Evolutionary conservation across 2,329 filamentous ascomycete genomes (phyloP), one percentile per base, ranked within the genome.

Genomic region (Fusarium torulosum): DNA sequence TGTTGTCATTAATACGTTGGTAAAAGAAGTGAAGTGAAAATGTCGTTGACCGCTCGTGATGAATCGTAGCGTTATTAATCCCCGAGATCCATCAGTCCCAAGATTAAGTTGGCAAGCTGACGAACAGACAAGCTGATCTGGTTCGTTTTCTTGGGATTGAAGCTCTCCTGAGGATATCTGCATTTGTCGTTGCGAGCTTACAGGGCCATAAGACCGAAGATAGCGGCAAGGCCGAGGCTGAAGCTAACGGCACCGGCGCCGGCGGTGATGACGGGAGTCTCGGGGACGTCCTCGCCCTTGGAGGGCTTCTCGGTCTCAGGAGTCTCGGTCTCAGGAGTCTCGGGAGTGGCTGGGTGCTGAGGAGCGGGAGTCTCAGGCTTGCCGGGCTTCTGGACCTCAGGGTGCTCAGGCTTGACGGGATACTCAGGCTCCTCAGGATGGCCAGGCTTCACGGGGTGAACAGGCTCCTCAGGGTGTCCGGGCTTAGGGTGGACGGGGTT

Each of bases 211-310:
- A 73, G 63, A 44, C 72, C 73, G 41, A 75, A 59, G 40, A 72
- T 49, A 20, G 66, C 72, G 42, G 62, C 72, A 17, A 74, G 53
- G 17, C 72, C 70, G 23, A 74, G 47, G 58, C 72, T 87, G 59
- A 74, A 33, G 60, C 72, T 50, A 44, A 74, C 45, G 19, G 66
- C 64, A 43, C 62, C 71, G 33, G 72, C 70, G 38, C 72, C 75
- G 45, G 69, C 72, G 8, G 68, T 72, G 33, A 74, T 70, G 47
- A 75, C 67, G 51, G 75, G 27, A 29, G 27, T 29, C 27, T 29
- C 68, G 19, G 63, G 52, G 21, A 57, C 64, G 21, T 64, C 43
- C 15, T 53, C 49, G 7, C 43, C 64, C 37, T 59, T 53, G 23
- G 49, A 20, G 7, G 62, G 62, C 41, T 54, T 60, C 7, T 42